A percentile compares a stretch with the other conserved stretches of the same genome.
These are phyloP conservation scores for Hypoxylon subgilvum DNA, from an alignment of 495 filamentous ascomycete species.

Conservation along the genomic window DNA sequence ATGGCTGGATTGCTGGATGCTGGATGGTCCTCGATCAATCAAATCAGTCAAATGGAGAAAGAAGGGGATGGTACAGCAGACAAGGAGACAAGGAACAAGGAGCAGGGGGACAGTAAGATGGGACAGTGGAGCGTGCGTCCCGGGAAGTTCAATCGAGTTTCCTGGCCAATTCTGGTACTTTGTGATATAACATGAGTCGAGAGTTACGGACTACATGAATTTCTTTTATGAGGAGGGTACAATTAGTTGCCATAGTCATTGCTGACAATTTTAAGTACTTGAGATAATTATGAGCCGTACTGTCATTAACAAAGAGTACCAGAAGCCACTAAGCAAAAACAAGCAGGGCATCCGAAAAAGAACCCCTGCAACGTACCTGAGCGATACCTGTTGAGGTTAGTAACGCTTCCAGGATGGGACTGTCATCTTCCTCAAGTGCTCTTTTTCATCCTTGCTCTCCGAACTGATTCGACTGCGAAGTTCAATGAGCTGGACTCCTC, in stretches of 20 bases:
- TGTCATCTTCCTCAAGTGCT: constrained; percentile 14
- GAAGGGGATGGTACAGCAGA: constrained; percentile 21
- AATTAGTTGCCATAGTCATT: too few relatives aligned
- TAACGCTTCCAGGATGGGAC: not conserved
- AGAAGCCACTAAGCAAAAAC: too few relatives aligned
- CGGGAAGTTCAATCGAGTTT: constrained; percentile 24
- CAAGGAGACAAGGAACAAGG: constrained; percentile 31
- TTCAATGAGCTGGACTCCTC: constrained; percentile 23
- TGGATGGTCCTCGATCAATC: too few relatives aligned
- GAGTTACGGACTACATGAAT: not conserved
- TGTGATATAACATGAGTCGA: constrained; percentile 1
- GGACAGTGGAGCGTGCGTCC: constrained; percentile 31
- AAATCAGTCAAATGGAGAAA: constrained; percentile 34
- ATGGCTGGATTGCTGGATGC: too few relatives aligned
- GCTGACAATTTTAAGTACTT: too few relatives aligned
- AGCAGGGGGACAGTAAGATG: constrained; percentile 28
- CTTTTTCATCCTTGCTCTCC: constrained; percentile 24
- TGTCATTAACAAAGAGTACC: constrained; percentile 19
- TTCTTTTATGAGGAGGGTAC: too few relatives aligned
- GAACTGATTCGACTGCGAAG: constrained; percentile 22
- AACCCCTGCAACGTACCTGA: constrained; percentile 26
- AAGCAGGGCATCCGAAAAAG: constrained; percentile 10
- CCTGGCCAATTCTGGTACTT: constrained; percentile 36
- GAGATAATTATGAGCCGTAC: constrained; percentile 14
- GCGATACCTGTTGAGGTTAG: constrained; percentile 29